Percentiles rank a stretch among this genome's conserved stretches.
These are phyloP conservation scores for Diplosphaera chodatii DNA, from an alignment of 139 green algal species.

Conservation along the genomic window DNA sequence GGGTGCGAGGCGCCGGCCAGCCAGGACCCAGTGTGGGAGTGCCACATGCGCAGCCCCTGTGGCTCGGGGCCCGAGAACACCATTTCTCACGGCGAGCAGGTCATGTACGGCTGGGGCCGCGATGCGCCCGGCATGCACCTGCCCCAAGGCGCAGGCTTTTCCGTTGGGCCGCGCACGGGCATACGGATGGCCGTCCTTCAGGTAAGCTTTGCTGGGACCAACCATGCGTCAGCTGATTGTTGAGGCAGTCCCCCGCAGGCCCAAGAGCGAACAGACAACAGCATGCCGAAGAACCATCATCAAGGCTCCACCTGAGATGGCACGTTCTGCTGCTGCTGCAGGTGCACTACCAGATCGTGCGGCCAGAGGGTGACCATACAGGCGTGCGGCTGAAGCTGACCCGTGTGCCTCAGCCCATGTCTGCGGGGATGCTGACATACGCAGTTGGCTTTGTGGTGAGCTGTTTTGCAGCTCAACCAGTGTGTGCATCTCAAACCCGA, in stretches of 20 bases:
- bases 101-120: slow-evolving; percentile 80
- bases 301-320: no score
- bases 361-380: slow-evolving; percentile 48
- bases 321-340: slow-evolving; percentile 17
- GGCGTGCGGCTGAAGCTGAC: slow-evolving; percentile 59
- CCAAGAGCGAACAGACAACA: no score
- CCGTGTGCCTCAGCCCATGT: slow-evolving; percentile 31
- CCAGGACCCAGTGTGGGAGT: slow-evolving; percentile 45
- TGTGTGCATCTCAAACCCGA: no score
- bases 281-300: no score
- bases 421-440: slow-evolving; percentile 64
- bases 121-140: slow-evolving; percentile 62
- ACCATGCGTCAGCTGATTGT: no score
- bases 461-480: no score
- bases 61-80: not conserved
- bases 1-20: slow-evolving; percentile 39
- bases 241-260: no score
- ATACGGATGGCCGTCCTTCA: slow-evolving; percentile 66
- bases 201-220: no score
- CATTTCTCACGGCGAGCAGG: slow-evolving; percentile 15
- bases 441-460: slow-evolving; percentile 61
- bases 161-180: slow-evolving; percentile 42
- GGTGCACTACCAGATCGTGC: slow-evolving; percentile 62
- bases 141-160: slow-evolving; percentile 62
- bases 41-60: slow-evolving; percentile 37